Percentiles rank a stretch among this genome's conserved stretches.
Evolutionary conservation across 176 grass and related monocot species (phyloP).

Genomic region (Raddia distichophylla): DNA sequence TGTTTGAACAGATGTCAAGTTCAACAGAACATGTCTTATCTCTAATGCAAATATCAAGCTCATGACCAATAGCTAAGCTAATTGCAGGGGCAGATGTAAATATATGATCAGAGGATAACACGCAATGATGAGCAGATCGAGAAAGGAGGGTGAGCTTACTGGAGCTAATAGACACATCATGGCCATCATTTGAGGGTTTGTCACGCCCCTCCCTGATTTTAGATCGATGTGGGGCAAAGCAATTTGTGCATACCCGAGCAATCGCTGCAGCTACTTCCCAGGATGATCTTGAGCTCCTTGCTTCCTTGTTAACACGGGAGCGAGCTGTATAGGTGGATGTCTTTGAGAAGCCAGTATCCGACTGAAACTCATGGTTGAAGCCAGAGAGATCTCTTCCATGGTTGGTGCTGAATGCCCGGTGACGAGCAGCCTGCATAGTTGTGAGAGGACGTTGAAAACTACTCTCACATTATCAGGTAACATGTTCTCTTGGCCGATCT

Average conservation of each 20-base stretch:
- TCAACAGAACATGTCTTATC: not conserved
- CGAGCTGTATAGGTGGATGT: constrained; percentile 52
- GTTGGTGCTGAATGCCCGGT: constrained; percentile 27
- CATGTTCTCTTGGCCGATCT: constrained; percentile 27
- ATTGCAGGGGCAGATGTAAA: not conserved
- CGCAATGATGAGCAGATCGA: not conserved
- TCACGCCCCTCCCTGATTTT: constrained; percentile 30
- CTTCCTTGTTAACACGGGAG: constrained; percentile 27
- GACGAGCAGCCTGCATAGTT: constrained; percentile 45
- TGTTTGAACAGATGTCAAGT: not conserved
- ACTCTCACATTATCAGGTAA: constrained; percentile 14
- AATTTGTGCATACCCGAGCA: constrained; percentile 42
- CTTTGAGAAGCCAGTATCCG: constrained; percentile 53
- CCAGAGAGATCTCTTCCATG: constrained; percentile 33
- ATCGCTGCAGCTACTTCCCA: constrained; percentile 37
- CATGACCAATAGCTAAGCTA: constrained; percentile 7
- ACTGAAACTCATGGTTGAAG: constrained; percentile 41
- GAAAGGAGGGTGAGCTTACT: constrained; percentile 50
- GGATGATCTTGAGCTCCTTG: constrained; percentile 34
- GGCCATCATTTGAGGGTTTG: constrained; percentile 31
- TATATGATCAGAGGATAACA: not conserved
- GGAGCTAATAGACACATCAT: constrained; percentile 52
- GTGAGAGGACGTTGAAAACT: constrained; percentile 28
- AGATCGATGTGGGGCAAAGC: constrained; percentile 34
- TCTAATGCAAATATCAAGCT: not conserved